phyloP scores from a whole-genome alignment of 345 rosid species.

The Lenwebbia sp. region DNA sequence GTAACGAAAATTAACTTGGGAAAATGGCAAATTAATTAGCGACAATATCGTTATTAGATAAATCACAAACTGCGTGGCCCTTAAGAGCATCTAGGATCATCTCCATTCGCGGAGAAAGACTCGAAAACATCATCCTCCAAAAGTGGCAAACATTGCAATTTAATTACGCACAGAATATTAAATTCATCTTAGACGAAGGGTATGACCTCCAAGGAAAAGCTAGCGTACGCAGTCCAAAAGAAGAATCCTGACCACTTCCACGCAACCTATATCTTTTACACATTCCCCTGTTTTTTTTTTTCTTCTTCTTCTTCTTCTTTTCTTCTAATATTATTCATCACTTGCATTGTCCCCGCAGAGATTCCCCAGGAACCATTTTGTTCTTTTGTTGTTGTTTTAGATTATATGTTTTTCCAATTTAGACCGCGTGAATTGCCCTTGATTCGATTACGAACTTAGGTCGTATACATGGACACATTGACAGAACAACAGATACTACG shows the following conservation, averaged over 20 bases:
- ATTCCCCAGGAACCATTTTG: neutral
- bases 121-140: neutral
- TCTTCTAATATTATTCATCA: neutral
- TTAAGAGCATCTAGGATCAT: neutral
- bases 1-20: neutral
- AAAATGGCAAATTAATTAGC: neutral
- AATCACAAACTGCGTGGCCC: neutral
- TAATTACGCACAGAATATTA: neutral
- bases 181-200: neutral
- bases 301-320: neutral
- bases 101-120: neutral
- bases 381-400: neutral
- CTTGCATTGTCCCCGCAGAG: neutral
- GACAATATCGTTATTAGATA: neutral
- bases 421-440: neutral
- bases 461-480: neutral
- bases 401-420: neutral
- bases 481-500: neutral
- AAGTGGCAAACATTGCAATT: neutral
- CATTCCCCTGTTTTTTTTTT: neutral
- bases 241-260: slow-evolving; percentile 26
- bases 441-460: neutral
- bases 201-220: neutral
- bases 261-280: slow-evolving; percentile 23
- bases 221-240: slow-evolving; percentile 57